phyloP scores from a whole-genome alignment of 371 early-diverging fungal genomes.

The Mortierella sp. region DNA sequence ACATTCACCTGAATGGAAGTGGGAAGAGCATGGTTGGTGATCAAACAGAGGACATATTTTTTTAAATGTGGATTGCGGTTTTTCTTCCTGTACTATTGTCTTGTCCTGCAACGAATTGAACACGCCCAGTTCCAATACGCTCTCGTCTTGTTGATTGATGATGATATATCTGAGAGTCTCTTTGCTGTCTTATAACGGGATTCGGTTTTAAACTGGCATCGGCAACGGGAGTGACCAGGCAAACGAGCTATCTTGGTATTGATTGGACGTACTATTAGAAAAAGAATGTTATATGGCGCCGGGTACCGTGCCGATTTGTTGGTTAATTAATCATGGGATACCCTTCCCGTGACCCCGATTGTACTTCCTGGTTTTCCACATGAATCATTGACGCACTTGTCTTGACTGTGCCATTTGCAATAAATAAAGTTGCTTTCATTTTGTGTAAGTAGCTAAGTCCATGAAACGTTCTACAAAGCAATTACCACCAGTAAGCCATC shows the following conservation, averaged over 20 bases:
- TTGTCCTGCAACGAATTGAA: background rate
- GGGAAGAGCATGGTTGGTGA: no score
- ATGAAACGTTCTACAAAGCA: no score
- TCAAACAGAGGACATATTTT: background rate
- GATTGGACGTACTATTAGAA: background rate
- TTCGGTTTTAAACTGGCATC: slow-evolving; percentile 3
- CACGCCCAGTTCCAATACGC: slow-evolving; percentile 2
- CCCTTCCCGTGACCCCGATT: no score
- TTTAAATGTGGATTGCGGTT: background rate
- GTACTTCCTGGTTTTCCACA: no score
- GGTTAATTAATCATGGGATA: background rate
- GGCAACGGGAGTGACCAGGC: background rate
- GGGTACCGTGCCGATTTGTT: background rate
- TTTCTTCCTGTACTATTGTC: background rate
- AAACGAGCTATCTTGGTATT: background rate
- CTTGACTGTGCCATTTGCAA: no score
- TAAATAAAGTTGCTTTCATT: no score
- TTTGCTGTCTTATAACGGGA: background rate
- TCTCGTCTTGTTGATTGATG: background rate
- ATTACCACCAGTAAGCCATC: no score
- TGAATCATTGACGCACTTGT: no score
- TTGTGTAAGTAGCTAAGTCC: no score
- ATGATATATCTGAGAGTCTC: background rate
- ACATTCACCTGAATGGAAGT: background rate
- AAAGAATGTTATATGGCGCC: background rate